A percentile compares a stretch with the other conserved stretches of the same genome.
Evolutionary conservation across 2,329 filamentous ascomycete species (phyloP).

Genomic region (Sporothrix mexicana): DNA sequence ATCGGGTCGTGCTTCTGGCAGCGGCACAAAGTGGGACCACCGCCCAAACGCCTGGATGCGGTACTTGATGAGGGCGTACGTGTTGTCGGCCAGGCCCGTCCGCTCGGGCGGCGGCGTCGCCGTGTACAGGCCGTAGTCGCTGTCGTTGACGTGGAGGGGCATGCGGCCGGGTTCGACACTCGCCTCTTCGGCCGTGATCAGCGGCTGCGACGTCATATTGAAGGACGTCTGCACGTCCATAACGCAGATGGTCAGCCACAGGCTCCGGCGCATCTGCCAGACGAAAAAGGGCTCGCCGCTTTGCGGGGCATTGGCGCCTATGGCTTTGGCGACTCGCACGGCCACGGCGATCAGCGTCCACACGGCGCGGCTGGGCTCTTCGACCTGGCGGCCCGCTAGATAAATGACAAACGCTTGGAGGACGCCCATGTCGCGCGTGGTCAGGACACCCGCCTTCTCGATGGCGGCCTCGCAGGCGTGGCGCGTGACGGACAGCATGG

Average conservation of each 20-base stretch:
- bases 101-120: constrained; percentile 33
- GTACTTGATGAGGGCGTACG: constrained; percentile 43
- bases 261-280: constrained; percentile 38
- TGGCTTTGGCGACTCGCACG: constrained; percentile 42
- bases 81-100: constrained; percentile 42
- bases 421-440: constrained; percentile 41
- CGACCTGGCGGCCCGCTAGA: constrained; percentile 37
- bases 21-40: constrained; percentile 34
- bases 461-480: constrained; percentile 39
- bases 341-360: constrained; percentile 44
- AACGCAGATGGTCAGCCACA: constrained; percentile 41
- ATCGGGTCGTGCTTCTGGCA: not conserved
- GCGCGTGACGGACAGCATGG: constrained; percentile 16
- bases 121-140: constrained; percentile 38
- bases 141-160: constrained; percentile 36
- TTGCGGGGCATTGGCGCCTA: constrained; percentile 34
- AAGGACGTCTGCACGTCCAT: constrained; percentile 40
- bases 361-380: constrained; percentile 40
- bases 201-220: constrained; percentile 38
- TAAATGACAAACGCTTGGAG: constrained; percentile 45
- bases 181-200: constrained; percentile 37
- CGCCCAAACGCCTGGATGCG: constrained; percentile 39
- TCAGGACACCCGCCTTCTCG: constrained; percentile 39
- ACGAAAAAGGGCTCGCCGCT: constrained; percentile 36
- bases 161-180: constrained; percentile 28